Evolutionary conservation across 352 stramenopile species (phyloP).

Genomic region (Globisporangium iwayamae): DNA sequence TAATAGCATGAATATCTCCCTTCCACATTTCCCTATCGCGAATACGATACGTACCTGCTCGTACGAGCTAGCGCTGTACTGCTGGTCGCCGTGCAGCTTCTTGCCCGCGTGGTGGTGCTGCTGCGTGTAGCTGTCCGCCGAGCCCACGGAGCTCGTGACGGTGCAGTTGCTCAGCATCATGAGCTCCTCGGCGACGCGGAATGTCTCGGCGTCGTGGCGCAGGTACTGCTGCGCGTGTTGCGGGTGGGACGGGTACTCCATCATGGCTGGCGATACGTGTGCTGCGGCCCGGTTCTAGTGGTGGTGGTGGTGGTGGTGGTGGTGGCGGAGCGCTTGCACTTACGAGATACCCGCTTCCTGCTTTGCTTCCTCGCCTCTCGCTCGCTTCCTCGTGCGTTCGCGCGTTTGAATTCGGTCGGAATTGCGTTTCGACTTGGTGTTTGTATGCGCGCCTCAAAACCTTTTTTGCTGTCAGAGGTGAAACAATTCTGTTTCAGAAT

Average conservation of each 20-base stretch:
- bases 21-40: not conserved
- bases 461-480: no score
- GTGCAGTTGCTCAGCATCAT: conserved; percentile 60
- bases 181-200: conserved; percentile 72
- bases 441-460: conserved; percentile 33
- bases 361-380: not conserved
- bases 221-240: conserved; percentile 12
- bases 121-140: not conserved
- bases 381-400: conserved; percentile 6
- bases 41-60: not conserved
- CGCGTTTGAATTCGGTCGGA: conserved; percentile 42
- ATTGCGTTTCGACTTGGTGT: conserved; percentile 26
- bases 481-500: no score
- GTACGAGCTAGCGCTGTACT: not conserved
- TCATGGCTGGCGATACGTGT: conserved; percentile 15
- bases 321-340: not conserved
- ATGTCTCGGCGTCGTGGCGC: conserved; percentile 62
- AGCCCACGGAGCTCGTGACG: conserved; percentile 7
- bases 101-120: not conserved
- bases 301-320: no score
- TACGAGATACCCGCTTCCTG: not conserved
- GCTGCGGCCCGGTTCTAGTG: not conserved
- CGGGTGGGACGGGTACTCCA: conserved; percentile 23
- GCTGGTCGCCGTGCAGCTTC: conserved; percentile 1
- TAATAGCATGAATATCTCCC: not conserved